Evolutionary conservation across 2,329 filamentous ascomycete genomes (phyloP).

Genomic region (Chaetomium olivaceum): DNA sequence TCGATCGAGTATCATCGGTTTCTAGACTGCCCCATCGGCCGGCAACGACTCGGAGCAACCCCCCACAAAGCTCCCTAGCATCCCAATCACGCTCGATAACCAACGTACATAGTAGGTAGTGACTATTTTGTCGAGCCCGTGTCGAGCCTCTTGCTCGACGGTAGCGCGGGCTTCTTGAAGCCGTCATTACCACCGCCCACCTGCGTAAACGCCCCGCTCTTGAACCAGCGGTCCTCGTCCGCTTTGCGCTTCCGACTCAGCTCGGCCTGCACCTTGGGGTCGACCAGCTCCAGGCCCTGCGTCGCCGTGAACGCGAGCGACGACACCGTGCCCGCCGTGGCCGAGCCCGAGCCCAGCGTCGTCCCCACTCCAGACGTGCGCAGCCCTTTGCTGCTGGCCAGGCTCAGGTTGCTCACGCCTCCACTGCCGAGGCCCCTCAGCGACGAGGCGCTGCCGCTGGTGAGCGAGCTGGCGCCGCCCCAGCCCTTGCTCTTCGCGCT

Average conservation of each 20-base stretch:
- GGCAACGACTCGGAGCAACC: not conserved
- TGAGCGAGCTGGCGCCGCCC: constrained; percentile 65
- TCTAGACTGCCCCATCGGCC: not conserved
- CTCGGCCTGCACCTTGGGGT: constrained; percentile 87
- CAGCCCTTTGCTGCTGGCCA: constrained; percentile 77
- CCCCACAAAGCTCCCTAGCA: not conserved
- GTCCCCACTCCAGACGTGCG: constrained; percentile 80
- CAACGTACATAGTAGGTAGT: too few species aligned
- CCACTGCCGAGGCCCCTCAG: constrained; percentile 71
- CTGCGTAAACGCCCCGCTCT: constrained; percentile 94
- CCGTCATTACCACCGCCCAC: constrained; percentile 58
- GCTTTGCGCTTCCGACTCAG: constrained; percentile 87
- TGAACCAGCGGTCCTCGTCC: constrained; percentile 95
- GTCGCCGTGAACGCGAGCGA: constrained; percentile 92
- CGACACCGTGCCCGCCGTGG: constrained; percentile 72
- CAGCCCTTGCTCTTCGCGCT: constrained; percentile 95
- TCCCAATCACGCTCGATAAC: not conserved
- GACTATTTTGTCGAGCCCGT: constrained; percentile 56
- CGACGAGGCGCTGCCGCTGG: constrained; percentile 72
- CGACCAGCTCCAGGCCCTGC: constrained; percentile 91
- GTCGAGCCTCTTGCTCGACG: constrained; percentile 71
- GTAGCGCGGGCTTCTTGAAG: constrained; percentile 82
- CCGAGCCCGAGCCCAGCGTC: constrained; percentile 50
- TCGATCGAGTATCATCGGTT: not conserved
- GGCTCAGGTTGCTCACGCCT: constrained; percentile 61